Evolutionary conservation across 1,284 basidiomycete genomes (phyloP).

Genomic region (Neolentinus lepideus): DNA sequence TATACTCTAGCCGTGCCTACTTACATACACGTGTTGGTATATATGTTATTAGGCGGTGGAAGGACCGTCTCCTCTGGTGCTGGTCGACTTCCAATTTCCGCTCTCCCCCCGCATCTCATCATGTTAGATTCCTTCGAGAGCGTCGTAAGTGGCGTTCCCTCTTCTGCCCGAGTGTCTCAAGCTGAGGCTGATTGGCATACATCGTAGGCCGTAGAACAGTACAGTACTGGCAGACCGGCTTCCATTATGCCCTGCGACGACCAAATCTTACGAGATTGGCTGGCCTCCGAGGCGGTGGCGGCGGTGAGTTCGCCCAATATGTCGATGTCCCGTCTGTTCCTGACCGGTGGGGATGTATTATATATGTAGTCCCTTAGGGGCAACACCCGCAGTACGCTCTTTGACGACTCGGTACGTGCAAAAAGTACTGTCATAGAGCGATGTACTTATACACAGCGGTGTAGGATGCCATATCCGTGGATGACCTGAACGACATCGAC

Average conservation of each 20-base stretch:
- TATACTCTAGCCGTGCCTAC: background rate
- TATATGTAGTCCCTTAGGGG: background rate
- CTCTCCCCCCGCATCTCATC: background rate
- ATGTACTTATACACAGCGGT: background rate
- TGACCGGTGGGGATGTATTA: background rate
- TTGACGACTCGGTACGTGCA: background rate
- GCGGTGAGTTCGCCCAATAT: background rate
- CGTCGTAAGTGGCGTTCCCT: background rate
- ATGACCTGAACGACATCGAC: constrained; percentile 1
- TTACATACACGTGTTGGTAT: background rate
- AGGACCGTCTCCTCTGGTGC: background rate
- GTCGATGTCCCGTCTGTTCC: background rate
- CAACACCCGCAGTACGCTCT: background rate
- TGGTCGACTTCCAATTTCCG: background rate
- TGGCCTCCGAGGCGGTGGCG: background rate
- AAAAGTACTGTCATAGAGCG: background rate
- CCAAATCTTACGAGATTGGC: background rate
- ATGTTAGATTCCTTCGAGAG: background rate
- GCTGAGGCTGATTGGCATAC: background rate
- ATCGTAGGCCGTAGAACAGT: background rate
- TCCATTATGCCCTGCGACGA: background rate
- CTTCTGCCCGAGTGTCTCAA: background rate
- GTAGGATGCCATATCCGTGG: constrained; percentile 1
- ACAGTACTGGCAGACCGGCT: background rate
- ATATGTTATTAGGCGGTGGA: background rate